Evolutionary conservation across 495 filamentous ascomycete genomes (phyloP), one percentile per base, ranked within the genome.

Genomic region (Trichoderma virens): DNA sequence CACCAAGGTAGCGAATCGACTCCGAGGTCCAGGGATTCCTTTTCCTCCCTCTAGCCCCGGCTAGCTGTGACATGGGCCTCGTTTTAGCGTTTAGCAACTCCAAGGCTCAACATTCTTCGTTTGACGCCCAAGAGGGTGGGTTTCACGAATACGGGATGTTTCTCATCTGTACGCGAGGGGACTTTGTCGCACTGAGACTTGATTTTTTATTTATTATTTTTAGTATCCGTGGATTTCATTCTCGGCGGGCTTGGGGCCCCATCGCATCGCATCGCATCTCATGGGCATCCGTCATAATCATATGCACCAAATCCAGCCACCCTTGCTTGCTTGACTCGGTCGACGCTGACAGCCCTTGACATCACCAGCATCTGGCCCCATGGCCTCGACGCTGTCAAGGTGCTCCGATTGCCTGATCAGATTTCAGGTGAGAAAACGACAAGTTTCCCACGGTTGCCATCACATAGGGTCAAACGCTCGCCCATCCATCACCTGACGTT

Each of bases 111-210:
- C 16, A 9, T 23, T 56, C 25, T 18, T 20, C 43, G 18, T 47
- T 20, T 8, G 16, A 18, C 43, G 18, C 5, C n/a, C 43, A 23
- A 47, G 5, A 47, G 18, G 18, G 43, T 56, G 51, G 51, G 20
- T 56, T 7, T 56, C 51, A 56, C 51, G 25, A 56, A 56, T 27
- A 56, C 51, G 51, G 25, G 8, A 28, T 30, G 51, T 56, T 56
- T 56, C 51, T 56, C 51, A 8, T 20, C 14, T 56, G 51, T 56
- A 56, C 51, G 25, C 51, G 51, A 56, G 32, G 51, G 51, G 51
- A 56, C 23, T 56, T 27, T 30, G 27, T 27, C 51, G 27, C 51
- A 56, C 43, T 18, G 5, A 20, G 43, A 5, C 18, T 18, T 41
- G 43, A n/a, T n/a, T n/a, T n/a, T n/a, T n/a, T n/a, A n/a, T n/a